Conservation (phyloP, 257 asterid species). For the Anisodus tanguticus region DNA sequence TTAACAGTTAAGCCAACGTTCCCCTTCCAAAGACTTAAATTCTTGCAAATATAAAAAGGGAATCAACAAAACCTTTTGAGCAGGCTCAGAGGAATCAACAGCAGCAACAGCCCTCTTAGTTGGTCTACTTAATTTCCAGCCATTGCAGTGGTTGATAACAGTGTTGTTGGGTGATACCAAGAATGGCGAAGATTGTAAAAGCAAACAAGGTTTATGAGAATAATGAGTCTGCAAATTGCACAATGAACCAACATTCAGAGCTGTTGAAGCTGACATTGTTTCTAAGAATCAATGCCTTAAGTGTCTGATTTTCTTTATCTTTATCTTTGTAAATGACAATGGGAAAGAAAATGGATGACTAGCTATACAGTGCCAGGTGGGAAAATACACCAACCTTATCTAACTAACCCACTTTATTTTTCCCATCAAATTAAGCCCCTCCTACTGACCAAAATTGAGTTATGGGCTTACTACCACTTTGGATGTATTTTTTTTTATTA, state of each 20-base stretch:
- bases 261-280: constrained; percentile 68
- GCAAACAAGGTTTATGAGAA: constrained; percentile 48
- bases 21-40: too few species aligned
- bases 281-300: not conserved
- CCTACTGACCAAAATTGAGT: too few species aligned
- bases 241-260: constrained; percentile 64
- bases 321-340: not conserved
- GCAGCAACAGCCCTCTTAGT: constrained; percentile 69
- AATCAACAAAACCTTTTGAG: constrained; percentile 52
- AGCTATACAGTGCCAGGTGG: not conserved
- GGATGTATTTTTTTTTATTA: too few species aligned
- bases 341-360: not conserved
- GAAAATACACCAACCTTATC: constrained; percentile 22
- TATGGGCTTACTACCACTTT: too few species aligned
- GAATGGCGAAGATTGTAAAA: constrained; percentile 41
- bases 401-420: too few species aligned
- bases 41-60: not conserved
- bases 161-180: constrained; percentile 49
- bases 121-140: constrained; percentile 45
- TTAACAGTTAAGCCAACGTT: too few species aligned
- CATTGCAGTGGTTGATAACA: constrained; percentile 31
- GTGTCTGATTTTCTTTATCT: not conserved
- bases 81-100: constrained; percentile 68
- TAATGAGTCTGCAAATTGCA: constrained; percentile 49
- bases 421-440: too few species aligned